Conservation (phyloP, 164 flowering plant species). For the Berberis thunbergii region DNA sequence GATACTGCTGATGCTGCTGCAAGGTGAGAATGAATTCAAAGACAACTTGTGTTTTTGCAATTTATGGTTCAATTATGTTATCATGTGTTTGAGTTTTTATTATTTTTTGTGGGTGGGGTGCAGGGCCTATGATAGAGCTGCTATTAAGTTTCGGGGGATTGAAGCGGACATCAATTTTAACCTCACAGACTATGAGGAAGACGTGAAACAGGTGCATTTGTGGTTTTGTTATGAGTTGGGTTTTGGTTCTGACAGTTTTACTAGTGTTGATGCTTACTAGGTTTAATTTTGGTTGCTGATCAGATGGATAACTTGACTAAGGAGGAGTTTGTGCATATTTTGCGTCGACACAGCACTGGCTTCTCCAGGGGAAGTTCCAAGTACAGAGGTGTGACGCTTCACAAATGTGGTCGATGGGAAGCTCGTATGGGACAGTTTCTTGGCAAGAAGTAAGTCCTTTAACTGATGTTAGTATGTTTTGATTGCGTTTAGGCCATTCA, state of each 20-base stretch:
- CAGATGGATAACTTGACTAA: slow-evolving; percentile 71
- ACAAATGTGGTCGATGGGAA: slow-evolving; percentile 89
- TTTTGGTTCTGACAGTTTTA: neutral
- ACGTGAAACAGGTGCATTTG: slow-evolving; percentile 50
- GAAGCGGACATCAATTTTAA: slow-evolving; percentile 88
- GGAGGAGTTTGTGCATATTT: slow-evolving; percentile 81
- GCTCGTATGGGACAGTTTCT: slow-evolving; percentile 83
- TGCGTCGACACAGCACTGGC: slow-evolving; percentile 85
- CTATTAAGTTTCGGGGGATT: slow-evolving; percentile 81
- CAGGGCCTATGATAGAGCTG: slow-evolving; percentile 96
- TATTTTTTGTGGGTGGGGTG: neutral
- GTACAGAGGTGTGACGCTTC: slow-evolving; percentile 71
- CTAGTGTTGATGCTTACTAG: neutral
- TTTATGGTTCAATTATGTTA: neutral
- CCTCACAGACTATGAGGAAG: slow-evolving; percentile 69
- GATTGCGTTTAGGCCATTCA: neutral
- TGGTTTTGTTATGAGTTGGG: neutral
- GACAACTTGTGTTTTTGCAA: neutral
- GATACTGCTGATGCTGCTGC: slow-evolving; percentile 90
- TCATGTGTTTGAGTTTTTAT: neutral
- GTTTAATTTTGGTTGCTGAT: neutral
- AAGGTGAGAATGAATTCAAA: slow-evolving; percentile 28
- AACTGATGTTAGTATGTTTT: slow-evolving; percentile 1
- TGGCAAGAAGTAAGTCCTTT: slow-evolving; percentile 68
- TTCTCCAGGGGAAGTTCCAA: slow-evolving; percentile 77